Evolutionary conservation across 2,329 filamentous ascomycete species (phyloP).

Genomic region (Metarhizium robertsii): DNA sequence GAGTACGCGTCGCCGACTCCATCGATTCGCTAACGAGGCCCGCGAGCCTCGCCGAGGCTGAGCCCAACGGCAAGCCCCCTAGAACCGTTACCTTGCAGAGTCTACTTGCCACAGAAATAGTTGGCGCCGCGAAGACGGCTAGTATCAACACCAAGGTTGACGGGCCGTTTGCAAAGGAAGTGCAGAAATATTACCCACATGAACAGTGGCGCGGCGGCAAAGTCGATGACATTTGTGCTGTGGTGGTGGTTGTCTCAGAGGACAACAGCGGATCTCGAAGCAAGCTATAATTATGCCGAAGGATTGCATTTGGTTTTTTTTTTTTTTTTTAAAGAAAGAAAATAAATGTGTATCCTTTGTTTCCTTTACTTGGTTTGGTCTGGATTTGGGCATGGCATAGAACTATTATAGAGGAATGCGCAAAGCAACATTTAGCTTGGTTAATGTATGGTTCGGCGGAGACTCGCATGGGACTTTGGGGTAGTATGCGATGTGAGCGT

Average conservation of each 20-base stretch:
- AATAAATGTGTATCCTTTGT: conserved; percentile 3
- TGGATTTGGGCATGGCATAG: not conserved
- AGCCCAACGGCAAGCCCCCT: conserved; percentile 12
- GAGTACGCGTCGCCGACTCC: conserved; percentile 53
- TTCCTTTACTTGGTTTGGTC: conserved; percentile 5
- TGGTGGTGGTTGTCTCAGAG: conserved; percentile 70
- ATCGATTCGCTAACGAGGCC: conserved; percentile 36
- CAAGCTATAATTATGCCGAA: conserved; percentile 20
- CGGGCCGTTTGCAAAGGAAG: conserved; percentile 90
- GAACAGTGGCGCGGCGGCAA: conserved; percentile 90
- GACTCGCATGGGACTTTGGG: not conserved
- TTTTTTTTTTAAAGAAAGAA: not conserved
- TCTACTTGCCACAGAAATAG: conserved; percentile 68
- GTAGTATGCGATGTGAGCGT: not conserved
- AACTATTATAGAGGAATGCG: conserved; percentile 8
- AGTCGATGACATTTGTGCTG: conserved; percentile 86
- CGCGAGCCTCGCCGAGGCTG: conserved; percentile 13
- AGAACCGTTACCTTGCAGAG: conserved; percentile 56
- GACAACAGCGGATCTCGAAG: conserved; percentile 27
- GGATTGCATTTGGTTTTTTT: not conserved
- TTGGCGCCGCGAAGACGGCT: conserved; percentile 72
- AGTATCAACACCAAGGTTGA: conserved; percentile 75
- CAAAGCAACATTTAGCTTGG: conserved; percentile 2
- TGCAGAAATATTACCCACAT: conserved; percentile 75
- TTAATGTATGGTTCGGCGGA: not conserved